Base-by-base conservation (phyloP, 495 filamentous ascomycete genomes). In the Penicillium pancosmium region DNA sequence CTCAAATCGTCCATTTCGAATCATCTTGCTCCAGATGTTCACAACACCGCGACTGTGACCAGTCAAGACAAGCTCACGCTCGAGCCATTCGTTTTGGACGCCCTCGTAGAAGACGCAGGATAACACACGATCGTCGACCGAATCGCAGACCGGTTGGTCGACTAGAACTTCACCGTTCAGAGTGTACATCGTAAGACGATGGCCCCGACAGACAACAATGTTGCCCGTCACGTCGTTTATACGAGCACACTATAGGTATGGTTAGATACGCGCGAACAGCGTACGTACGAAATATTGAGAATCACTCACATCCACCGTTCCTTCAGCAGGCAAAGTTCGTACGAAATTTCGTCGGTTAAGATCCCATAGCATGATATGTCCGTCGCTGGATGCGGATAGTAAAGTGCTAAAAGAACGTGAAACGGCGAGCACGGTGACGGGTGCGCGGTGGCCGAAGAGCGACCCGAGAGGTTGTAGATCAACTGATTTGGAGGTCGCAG, bases 101-200 rank as follows among this genome's bases (percentile, higher is more conserved):
- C 94, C 94, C 70, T 98, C 93, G 77, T 97, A 98, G 71, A 95
- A 97, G 12, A 92, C 90, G 62, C 92, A 97, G 15, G 86, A 86
- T 36, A 88, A 75, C 9, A 97, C 83, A 34, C 75, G 83, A 60
- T 94, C 91, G 34, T 94, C 92, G 11, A 74, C 74, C 8, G 85
- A 82, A 5, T 85, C 83, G 54, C 89, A 92, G 4, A 95, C 84
- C 31, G 86, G 85, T 67, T 96, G 90, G 54, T 93, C 87, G 2
- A 97, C 79, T 12, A 98, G 72, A 0, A 92, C 59, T 25, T 89
- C 83, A 9, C 94, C 94, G 63, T 98, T 98, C 23, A 98, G 79
- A 0, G 91, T 94, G 70, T 89, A 97, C n/a, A 98, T 72, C 8
- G 85, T 71, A 40, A 96, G 75, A 40, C 87, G 80, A 21, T 83